phyloP scores from a whole-genome alignment of 176 grass and related monocot species.

The Oryza brachyantha region DNA sequence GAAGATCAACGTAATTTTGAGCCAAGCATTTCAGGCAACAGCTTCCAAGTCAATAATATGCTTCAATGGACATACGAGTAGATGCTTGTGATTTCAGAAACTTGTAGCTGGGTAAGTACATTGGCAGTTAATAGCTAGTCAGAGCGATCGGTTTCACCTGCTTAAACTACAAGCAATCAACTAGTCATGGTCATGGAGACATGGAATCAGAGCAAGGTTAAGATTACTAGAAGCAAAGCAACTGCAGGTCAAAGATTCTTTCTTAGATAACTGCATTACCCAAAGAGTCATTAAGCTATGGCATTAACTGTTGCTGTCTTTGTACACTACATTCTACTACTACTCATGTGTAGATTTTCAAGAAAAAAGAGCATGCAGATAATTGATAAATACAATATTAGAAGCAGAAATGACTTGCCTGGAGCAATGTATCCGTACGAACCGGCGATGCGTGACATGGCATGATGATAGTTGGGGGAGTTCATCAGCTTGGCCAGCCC shows the following conservation, averaged over 20 bases:
- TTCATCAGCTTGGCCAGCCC: slow-evolving; percentile 97
- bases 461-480: slow-evolving; percentile 84
- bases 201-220: slow-evolving; percentile 37
- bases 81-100: slow-evolving; percentile 36
- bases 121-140: slow-evolving; percentile 21
- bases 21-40: background rate
- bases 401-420: slow-evolving; percentile 50
- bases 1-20: background rate
- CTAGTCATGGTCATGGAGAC: slow-evolving; percentile 23
- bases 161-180: slow-evolving; percentile 45
- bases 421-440: slow-evolving; percentile 98
- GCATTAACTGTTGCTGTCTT: slow-evolving; percentile 31
- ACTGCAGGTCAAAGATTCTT: slow-evolving; percentile 45
- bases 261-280: slow-evolving; percentile 17
- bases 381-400: no score
- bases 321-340: slow-evolving; percentile 17
- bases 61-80: background rate
- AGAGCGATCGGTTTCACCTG: slow-evolving; percentile 2
- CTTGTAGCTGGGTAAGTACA: background rate
- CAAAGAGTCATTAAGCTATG: slow-evolving; percentile 3
- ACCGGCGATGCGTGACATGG: slow-evolving; percentile 79
- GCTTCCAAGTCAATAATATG: background rate
- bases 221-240: slow-evolving; percentile 40
- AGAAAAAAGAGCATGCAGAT: background rate
- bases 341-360: background rate